Base-by-base conservation (phyloP, 192 early-diverging fungal species). In the Entomortierella chlamydospora region DNA sequence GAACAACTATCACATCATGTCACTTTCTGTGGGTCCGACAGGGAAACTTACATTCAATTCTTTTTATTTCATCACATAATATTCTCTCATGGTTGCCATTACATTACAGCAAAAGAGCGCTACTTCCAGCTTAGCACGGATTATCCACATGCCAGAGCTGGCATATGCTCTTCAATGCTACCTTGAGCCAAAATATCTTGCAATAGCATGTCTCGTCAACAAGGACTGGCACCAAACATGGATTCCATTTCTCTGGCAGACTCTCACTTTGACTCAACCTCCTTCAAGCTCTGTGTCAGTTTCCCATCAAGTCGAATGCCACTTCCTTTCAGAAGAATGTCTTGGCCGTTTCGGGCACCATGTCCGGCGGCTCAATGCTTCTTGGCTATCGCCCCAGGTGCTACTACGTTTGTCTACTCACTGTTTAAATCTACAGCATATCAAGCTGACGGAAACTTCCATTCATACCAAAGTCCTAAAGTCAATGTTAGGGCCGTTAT, bases 221-320 rank as follows among this genome's bases (percentile, higher is more conserved):
- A 17, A 59, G 6, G 2, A 12, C n/a, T 72, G 70, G 70, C 45
- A 42, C 25, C 31, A 29, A 1, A 23, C 55, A 1, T 72, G 70
- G 70, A 57, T 42, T 0, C 70, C 70, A 1, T 64, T 39, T 33
- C 70, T 64, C 18, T 72, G 70, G 70, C 30, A 41, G 30, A 58
- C 47, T 20, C 45, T 64, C 22, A 49, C 59, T 26, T 23, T 58
- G 26, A 37, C 56, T 22, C 45, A 43, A 31, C 47, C 61, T 37
- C 61, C 18, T 5, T 58, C 26, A 22, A 56, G 28, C 31, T 22
- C 0, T 64, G 55, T 42, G 43, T 42, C n/a, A n/a, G n/a, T n/a
- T n/a, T n/a, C n/a, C n/a, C n/a, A n/a, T n/a, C n/a, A n/a, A n/a
- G n/a, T n/a, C n/a, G n/a, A n/a, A n/a, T n/a, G n/a, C n/a, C n/a